These are phyloP conservation scores for Dictyostelium intermedium DNA, from an alignment of 78 protist species.

Conservation along the genomic window DNA sequence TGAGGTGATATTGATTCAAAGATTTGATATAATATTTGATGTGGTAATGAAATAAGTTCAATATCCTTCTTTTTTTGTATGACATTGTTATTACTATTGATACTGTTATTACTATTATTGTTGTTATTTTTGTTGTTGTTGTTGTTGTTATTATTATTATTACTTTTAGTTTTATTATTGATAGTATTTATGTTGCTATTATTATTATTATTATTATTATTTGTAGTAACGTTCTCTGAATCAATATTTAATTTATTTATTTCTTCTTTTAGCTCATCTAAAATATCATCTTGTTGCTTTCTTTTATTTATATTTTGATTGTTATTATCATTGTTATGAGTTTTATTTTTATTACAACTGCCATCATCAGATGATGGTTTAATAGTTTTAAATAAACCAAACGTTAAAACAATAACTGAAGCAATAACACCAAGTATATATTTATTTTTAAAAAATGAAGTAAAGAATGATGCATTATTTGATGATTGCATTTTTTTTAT, in stretches of 20 bases:
- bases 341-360: not conserved
- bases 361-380: not conserved
- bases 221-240: not conserved
- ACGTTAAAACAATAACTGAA: not conserved
- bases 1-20: constrained; percentile 22
- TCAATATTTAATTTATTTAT: not conserved
- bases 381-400: constrained; percentile 9
- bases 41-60: constrained; percentile 37
- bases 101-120: not conserved
- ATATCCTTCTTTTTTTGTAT: not conserved
- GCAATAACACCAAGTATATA: constrained; percentile 1
- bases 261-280: not conserved
- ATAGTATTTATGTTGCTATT: not conserved
- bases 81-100: not conserved
- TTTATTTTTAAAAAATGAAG: not conserved
- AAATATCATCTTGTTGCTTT: not conserved
- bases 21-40: not conserved
- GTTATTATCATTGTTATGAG: not conserved
- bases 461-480: not conserved
- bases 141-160: not conserved
- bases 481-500: not conserved
- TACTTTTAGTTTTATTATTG: not conserved
- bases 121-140: not conserved
- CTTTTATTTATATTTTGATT: not conserved
- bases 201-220: not conserved